These are phyloP conservation scores for Lycium barbarum DNA, from an alignment of 257 asterid species.

Conservation along the genomic window DNA sequence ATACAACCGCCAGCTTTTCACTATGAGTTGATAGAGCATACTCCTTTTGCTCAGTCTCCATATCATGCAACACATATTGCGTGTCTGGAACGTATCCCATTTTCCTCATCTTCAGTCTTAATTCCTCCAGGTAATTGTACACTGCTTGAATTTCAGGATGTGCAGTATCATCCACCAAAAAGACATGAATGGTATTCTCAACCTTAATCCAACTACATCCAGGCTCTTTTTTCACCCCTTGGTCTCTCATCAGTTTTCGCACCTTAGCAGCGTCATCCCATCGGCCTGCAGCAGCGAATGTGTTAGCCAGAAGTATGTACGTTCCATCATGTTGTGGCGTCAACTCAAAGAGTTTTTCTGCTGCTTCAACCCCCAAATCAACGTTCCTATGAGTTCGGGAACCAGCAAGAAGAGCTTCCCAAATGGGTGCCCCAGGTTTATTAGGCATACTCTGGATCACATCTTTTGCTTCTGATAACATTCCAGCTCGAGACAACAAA, in stretches of 20 bases:
- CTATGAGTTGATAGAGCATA: conserved; percentile 73
- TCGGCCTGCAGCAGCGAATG: conserved; percentile 61
- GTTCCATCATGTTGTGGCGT: conserved; percentile 75
- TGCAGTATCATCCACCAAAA: conserved; percentile 67
- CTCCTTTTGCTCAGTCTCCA: conserved; percentile 77
- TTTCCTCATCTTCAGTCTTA: conserved; percentile 59
- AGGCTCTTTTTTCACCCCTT: conserved; percentile 82
- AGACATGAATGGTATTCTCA: conserved; percentile 67
- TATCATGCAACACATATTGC: conserved; percentile 64
- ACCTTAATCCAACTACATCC: conserved; percentile 82
- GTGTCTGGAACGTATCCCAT: conserved; percentile 78
- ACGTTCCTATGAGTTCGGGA: conserved; percentile 66
- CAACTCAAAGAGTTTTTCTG: conserved; percentile 62
- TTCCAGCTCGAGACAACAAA: conserved; percentile 68
- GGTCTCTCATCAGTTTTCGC: conserved; percentile 69
- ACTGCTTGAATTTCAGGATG: conserved; percentile 69
- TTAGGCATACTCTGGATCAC: conserved; percentile 60
- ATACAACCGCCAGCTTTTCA: conserved; percentile 80
- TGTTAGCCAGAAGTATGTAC: conserved; percentile 71
- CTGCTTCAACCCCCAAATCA: conserved; percentile 69
- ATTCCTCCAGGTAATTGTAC: conserved; percentile 55
- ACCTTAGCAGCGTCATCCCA: conserved; percentile 64
- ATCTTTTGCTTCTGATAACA: conserved; percentile 54
- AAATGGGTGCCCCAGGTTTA: conserved; percentile 66
- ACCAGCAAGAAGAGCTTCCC: conserved; percentile 80